Evolutionary conservation across 1,284 basidiomycete species (phyloP), one percentile per base, ranked within the genome.

Genomic region (Clitocybe nebularis): DNA sequence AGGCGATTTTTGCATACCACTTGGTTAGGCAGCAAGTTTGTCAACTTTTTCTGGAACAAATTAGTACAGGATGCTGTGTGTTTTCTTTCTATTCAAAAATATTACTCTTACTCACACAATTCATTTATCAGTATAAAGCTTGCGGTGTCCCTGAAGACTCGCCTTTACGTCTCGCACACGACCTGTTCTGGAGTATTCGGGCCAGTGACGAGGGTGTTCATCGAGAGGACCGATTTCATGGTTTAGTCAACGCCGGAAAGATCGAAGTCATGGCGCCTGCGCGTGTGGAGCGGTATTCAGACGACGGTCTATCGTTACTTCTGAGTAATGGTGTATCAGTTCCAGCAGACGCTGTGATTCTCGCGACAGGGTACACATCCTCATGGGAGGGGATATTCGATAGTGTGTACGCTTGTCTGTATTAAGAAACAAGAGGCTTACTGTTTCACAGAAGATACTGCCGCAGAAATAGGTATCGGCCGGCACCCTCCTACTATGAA

Each of bases 321-420:
- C 58, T 79, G 13, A 58, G 52, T 16, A 61, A 75, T 43, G 72
- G 72, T 0, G 49, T 57, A 29, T 49, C 46, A 1, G 36, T 79
- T 4, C 36, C 52, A 3, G 73, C 75, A 3, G 62, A 72, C 34
- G 69, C 68, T 1, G 64, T 81, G 4, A 56, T 81, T 2, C 65
- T 81, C 0, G 73, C 68, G 0, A 81, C 80, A 11, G 79, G 80
- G 2, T 81, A 73, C 51, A 52, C 54, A 26, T 55, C 50, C 2
- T 57, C 55, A 13, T 57, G 55, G 55, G 38, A 23, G 0, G 29
- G 24, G 4, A 46, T 56, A 10, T 49, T 56, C 19, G 46, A 51
- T 34, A 35, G 55, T 55, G 33, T 1, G 43, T 21, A 11, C 10
- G 23, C 21, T 29, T n/a, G n/a, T n/a, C n/a, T n/a, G n/a, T n/a